Percentiles rank a stretch among this genome's conserved stretches.
Evolutionary conservation across 2,329 filamentous ascomycete genomes (phyloP).

Genomic region (Penicillium sp.): DNA sequence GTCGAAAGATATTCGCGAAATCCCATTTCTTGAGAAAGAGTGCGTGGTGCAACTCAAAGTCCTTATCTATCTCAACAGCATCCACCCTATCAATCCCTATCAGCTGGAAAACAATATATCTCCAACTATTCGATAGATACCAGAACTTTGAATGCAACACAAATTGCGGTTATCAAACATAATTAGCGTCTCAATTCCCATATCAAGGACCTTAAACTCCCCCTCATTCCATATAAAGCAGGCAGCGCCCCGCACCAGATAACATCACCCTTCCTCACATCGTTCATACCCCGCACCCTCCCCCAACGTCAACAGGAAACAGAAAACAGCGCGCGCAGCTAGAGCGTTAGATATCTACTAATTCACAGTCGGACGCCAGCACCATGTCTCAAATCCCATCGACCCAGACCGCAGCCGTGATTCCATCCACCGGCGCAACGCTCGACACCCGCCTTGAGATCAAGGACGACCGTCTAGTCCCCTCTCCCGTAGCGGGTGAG

Average conservation of each 20-base stretch:
- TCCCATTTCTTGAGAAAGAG: neutral
- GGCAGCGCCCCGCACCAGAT: neutral
- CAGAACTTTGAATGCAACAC: neutral
- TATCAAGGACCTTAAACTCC: neutral
- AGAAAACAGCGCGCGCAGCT: neutral
- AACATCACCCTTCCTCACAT: neutral
- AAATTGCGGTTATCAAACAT: neutral
- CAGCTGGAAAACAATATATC: neutral
- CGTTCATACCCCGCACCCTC: neutral
- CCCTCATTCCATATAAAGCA: neutral
- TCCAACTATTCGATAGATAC: neutral
- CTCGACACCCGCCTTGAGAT: slow-evolving; percentile 31
- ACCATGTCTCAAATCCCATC: slow-evolving; percentile 27
- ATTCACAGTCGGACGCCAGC: neutral
- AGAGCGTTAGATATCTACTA: neutral
- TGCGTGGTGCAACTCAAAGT: neutral
- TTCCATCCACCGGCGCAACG: slow-evolving; percentile 30
- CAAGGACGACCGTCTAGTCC: slow-evolving; percentile 36
- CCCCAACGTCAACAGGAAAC: neutral
- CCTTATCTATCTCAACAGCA: slow-evolving; percentile 11
- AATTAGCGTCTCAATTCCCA: neutral
- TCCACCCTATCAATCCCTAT: slow-evolving; percentile 2
- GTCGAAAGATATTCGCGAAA: too few relatives aligned
- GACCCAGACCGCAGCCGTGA: slow-evolving; percentile 38
- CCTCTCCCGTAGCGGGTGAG: slow-evolving; percentile 45